Base-by-base conservation (phyloP, 441 rosid genomes). In the Corymbia calophylla region DNA sequence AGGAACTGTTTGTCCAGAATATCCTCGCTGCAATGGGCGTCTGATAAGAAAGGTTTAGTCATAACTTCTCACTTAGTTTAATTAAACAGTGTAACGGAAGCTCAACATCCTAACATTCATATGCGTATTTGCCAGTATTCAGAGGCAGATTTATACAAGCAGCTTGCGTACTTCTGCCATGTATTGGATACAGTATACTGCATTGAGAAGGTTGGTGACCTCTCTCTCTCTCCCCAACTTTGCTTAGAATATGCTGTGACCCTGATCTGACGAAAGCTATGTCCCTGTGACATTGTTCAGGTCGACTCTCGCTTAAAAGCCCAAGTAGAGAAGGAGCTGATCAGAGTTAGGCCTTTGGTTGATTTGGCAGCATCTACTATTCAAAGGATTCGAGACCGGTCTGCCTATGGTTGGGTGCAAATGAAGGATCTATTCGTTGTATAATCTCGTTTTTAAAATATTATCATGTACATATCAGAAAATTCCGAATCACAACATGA, bases 1-100 rank as follows among this genome's bases (percentile, higher is more conserved):
- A 35, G 99, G 99, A 88, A 98, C 99, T 17, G 96, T 96, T 91
- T 98, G 99, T 92, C 97, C 99, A 56, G 97, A 94, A 91, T 96
- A 97, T 91, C 99, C 99, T 60, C 96, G 95, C 88, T 98, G 99
- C 88, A 95, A 94, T 35, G 99, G 99, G 16, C 95, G 91, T 89
- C 99, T 98, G 77, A 87, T 93, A 84, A 93, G 97, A 95, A 95
- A 95, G 99, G 99, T 96, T 87, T 56, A 29, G 29, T 53, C 5
- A 77, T 64, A 86, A 19, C 66, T 89, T 53, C 58, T 62, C 15
- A 2, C 86, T 17, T 80, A 25, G 86, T 35, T 87, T 47, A 19
- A 86, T 58, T 19, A 53, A 86, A 53, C 55, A 16, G 19, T 3
- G 29, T 17, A 86, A 86, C 16, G 39, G 44, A 55, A 32, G 62